A percentile compares a stretch with the other conserved stretches of the same genome.
These are phyloP conservation scores for Dactylellina sp. DNA, from an alignment of 2,329 filamentous ascomycete genomes.

Conservation along the genomic window DNA sequence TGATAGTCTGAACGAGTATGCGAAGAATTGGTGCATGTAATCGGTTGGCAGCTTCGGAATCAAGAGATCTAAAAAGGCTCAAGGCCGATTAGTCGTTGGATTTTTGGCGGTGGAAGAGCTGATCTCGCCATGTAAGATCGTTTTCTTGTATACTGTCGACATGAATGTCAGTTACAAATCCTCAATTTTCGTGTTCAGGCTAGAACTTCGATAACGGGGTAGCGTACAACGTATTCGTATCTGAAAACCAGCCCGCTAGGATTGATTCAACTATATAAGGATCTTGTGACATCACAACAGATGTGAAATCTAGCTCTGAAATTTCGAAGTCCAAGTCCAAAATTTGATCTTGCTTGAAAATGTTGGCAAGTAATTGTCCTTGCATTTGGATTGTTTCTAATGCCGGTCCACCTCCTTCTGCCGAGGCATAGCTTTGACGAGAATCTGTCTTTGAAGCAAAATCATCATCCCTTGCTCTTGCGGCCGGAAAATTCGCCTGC, in stretches of 20 bases:
- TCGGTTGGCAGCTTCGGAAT: too few relatives aligned
- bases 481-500: not conserved
- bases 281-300: constrained; percentile 34
- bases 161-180: constrained; percentile 9
- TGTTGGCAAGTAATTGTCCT: constrained; percentile 23
- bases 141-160: constrained; percentile 31
- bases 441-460: not conserved
- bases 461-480: not conserved
- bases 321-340: constrained; percentile 13
- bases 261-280: constrained; percentile 34
- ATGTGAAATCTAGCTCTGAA: constrained; percentile 41
- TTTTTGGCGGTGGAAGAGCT: constrained; percentile 17
- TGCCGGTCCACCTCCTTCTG: constrained; percentile 15
- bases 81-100: not conserved
- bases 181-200: not conserved
- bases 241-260: constrained; percentile 41
- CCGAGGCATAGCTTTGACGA: not conserved
- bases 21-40: too few relatives aligned
- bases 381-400: constrained; percentile 22
- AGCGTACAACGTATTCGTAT: constrained; percentile 37
- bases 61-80: too few relatives aligned
- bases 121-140: constrained; percentile 26
- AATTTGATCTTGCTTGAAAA: constrained; percentile 18
- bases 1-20: not conserved
- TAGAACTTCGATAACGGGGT: not conserved